Conservation (phyloP, 2,329 filamentous ascomycete species). For the Lasiodiplodia gonubiensis region DNA sequence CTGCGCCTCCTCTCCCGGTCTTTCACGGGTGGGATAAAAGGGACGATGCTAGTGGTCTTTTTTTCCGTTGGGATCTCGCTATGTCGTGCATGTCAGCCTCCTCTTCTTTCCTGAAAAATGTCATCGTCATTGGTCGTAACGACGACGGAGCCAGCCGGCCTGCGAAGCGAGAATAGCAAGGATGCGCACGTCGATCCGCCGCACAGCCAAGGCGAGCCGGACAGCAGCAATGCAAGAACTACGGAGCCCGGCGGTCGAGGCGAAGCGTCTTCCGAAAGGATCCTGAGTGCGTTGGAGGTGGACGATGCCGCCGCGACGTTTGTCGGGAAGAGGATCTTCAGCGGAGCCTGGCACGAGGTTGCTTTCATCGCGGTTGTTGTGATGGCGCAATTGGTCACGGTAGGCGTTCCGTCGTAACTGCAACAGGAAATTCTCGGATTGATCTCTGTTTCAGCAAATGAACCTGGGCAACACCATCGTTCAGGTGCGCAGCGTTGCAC, state of each 20-base stretch:
- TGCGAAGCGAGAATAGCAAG: conserved; percentile 1
- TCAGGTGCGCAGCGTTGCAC: conserved; percentile 13
- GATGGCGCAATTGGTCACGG: conserved; percentile 17
- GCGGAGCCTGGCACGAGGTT: conserved; percentile 12
- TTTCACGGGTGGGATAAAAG: not conserved
- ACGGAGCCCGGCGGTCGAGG: not conserved
- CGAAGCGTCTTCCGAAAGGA: not conserved
- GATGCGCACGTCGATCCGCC: not conserved
- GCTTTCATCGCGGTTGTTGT: conserved; percentile 10
- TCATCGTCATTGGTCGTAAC: conserved; percentile 1
- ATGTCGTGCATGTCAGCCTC: not conserved
- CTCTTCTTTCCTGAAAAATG: not conserved
- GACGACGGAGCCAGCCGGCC: not conserved
- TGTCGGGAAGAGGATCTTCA: not conserved
- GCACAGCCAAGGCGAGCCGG: not conserved
- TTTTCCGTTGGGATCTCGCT: not conserved
- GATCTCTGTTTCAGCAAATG: conserved; percentile 12
- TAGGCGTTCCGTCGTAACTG: not conserved
- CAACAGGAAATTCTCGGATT: not conserved
- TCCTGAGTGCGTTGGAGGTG: not conserved
- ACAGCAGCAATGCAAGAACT: not conserved
- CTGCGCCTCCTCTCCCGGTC: not conserved
- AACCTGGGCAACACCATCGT: conserved; percentile 19
- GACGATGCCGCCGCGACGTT: not conserved
- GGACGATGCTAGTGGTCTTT: not conserved